A percentile compares a stretch with the other conserved stretches of the same genome.
Conservation (phyloP, 2,329 filamentous ascomycete genomes). For the Aspergillus hiratsukae region DNA sequence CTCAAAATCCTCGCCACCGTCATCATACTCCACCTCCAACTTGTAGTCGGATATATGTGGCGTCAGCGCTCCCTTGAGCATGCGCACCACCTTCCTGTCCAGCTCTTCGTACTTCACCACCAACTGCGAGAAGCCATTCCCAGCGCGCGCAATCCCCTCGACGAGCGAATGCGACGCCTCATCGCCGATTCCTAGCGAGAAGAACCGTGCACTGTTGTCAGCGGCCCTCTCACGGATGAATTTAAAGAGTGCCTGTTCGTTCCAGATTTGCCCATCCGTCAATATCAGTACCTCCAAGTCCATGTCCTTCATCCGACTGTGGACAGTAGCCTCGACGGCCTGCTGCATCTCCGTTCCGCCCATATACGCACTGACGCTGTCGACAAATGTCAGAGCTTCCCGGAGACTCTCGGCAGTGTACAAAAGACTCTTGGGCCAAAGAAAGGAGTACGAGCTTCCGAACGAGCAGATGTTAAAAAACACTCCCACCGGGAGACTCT, state of each 20-base stretch:
- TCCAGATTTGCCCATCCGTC: conserved; percentile 54
- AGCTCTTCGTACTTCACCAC: conserved; percentile 62
- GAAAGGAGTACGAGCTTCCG: conserved; percentile 42
- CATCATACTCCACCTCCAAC: conserved; percentile 59
- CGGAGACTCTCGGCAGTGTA: conserved; percentile 45
- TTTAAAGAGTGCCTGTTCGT: conserved; percentile 45
- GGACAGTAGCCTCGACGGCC: conserved; percentile 46
- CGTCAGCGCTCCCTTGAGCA: conserved; percentile 67
- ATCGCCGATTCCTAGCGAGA: conserved; percentile 51
- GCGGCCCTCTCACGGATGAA: conserved; percentile 45
- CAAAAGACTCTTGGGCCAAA: conserved; percentile 46
- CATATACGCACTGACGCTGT: conserved; percentile 42
- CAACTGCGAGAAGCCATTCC: conserved; percentile 58
- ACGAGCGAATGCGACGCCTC: conserved; percentile 54
- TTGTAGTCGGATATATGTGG: conserved; percentile 63
- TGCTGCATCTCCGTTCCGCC: conserved; percentile 53
- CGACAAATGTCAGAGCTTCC: conserved; percentile 41
- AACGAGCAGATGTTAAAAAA: conserved; percentile 59
- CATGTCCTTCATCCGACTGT: conserved; percentile 43
- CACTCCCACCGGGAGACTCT: conserved; percentile 53
- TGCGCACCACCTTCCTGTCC: conserved; percentile 64
- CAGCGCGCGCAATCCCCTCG: conserved; percentile 55
- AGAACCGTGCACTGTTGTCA: conserved; percentile 49
- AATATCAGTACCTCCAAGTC: conserved; percentile 52
- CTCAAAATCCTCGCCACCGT: conserved; percentile 54